phyloP scores from a whole-genome alignment of 495 filamentous ascomycete genomes.

The Lasiosphaeriaceae sp. region DNA sequence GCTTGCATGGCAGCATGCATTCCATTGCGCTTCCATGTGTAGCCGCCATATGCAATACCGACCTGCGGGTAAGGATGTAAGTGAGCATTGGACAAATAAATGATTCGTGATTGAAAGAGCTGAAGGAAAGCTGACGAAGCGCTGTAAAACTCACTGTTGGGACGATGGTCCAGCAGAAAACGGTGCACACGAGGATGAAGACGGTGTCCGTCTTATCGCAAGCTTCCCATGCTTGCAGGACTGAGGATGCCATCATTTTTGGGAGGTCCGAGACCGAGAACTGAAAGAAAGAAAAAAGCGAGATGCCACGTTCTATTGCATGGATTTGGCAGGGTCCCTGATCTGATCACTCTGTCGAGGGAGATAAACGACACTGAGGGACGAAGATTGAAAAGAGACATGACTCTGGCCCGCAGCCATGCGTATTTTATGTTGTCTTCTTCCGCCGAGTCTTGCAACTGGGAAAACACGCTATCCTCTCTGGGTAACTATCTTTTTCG shows the following conservation, averaged over 20 bases:
- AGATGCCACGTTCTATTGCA: neutral
- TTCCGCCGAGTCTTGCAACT: neutral
- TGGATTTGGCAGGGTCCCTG: neutral
- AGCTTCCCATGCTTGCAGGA: conserved; percentile 21
- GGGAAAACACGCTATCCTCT: neutral
- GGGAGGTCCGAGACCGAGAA: neutral
- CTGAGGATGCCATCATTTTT: conserved; percentile 16
- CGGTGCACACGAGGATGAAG: conserved; percentile 28
- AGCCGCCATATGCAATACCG: conserved; percentile 26
- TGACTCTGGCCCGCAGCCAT: neutral
- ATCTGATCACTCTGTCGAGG: neutral
- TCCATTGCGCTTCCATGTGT: conserved; percentile 25
- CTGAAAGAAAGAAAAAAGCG: neutral
- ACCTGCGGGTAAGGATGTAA: conserved; percentile 13
- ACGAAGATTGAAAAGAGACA: neutral
- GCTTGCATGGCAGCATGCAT: conserved; percentile 22
- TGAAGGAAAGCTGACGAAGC: neutral
- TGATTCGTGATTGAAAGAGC: neutral
- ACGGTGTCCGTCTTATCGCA: conserved; percentile 28
- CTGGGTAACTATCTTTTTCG: no score
- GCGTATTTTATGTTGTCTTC: neutral
- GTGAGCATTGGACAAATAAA: neutral
- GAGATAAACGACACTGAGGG: neutral
- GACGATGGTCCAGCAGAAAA: conserved; percentile 28
- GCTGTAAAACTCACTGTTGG: conserved; percentile 17